A percentile compares a stretch with the other conserved stretches of the same genome.
phyloP scores from a whole-genome alignment of 257 asterid genomes.

The Solanum arcanum region DNA sequence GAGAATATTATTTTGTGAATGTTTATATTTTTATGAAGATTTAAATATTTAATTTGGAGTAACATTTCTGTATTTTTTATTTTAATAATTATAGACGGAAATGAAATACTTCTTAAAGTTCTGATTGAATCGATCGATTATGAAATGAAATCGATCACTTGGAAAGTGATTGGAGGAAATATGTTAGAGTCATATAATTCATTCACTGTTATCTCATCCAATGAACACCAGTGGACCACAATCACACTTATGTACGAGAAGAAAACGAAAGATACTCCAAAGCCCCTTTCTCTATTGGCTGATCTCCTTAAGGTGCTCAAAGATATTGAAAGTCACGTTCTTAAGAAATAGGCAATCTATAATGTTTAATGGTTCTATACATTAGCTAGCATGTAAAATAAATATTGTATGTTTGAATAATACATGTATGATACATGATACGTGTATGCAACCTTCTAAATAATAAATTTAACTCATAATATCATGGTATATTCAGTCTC shows the following conservation, averaged over 20 bases:
- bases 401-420: neutral
- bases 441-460: neutral
- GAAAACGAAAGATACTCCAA: neutral
- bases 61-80: neutral
- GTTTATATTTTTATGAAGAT: neutral
- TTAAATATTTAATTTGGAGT: neutral
- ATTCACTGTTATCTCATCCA: neutral
- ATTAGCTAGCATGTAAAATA: neutral
- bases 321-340: neutral
- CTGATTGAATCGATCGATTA: neutral
- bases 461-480: neutral
- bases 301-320: neutral
- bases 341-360: neutral
- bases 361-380: neutral
- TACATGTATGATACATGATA: neutral
- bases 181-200: neutral
- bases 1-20: neutral
- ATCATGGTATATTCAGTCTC: neutral
- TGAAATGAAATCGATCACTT: neutral
- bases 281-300: neutral
- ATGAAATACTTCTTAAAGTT: neutral
- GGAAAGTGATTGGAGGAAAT: neutral
- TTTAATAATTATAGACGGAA: neutral
- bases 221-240: neutral
- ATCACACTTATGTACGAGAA: constrained; percentile 1